These are phyloP conservation scores for Pisolithus orientalis DNA, from an alignment of 768 basidiomycete genomes.

Conservation along the genomic window DNA sequence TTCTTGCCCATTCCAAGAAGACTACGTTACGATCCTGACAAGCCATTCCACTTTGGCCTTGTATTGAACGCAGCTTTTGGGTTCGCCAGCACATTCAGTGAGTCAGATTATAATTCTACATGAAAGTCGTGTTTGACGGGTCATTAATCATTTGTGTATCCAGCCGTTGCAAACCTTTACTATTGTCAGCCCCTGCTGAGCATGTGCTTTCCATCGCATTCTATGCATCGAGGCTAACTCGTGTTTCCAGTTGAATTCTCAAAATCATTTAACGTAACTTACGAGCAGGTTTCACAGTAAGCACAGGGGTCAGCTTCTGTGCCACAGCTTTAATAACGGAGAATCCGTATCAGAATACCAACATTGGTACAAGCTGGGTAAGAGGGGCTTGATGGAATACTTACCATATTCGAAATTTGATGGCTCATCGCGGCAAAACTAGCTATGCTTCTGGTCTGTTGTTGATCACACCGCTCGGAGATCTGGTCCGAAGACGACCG, in stretches of 20 bases:
- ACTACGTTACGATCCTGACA: conserved; percentile 45
- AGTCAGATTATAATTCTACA: not conserved
- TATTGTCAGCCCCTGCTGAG: conserved; percentile 80
- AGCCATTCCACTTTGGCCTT: conserved; percentile 47
- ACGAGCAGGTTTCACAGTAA: conserved; percentile 29
- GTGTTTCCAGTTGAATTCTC: conserved; percentile 28
- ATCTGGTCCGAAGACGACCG: conserved; percentile 70
- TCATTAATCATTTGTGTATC: not conserved
- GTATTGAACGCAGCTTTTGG: conserved; percentile 56
- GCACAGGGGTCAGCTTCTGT: conserved; percentile 2
- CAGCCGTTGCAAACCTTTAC: conserved; percentile 72
- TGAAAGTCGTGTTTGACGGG: not conserved
- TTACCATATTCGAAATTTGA: not conserved
- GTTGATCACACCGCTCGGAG: conserved; percentile 76
- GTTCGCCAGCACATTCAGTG: conserved; percentile 46
- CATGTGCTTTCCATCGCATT: conserved; percentile 22
- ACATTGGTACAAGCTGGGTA: conserved; percentile 67
- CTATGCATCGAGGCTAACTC: not conserved
- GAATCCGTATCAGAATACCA: conserved; percentile 41
- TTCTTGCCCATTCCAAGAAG: conserved; percentile 57
- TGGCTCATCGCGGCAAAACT: not conserved
- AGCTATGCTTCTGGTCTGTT: conserved; percentile 72
- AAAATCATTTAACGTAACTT: conserved; percentile 33
- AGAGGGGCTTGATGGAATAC: conserved; percentile 1
- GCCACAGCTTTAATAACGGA: not conserved